Percentiles rank a stretch among this genome's conserved stretches.
Conservation (phyloP, 2,329 filamentous ascomycete species). For the Ampelomyces quisqualis region DNA sequence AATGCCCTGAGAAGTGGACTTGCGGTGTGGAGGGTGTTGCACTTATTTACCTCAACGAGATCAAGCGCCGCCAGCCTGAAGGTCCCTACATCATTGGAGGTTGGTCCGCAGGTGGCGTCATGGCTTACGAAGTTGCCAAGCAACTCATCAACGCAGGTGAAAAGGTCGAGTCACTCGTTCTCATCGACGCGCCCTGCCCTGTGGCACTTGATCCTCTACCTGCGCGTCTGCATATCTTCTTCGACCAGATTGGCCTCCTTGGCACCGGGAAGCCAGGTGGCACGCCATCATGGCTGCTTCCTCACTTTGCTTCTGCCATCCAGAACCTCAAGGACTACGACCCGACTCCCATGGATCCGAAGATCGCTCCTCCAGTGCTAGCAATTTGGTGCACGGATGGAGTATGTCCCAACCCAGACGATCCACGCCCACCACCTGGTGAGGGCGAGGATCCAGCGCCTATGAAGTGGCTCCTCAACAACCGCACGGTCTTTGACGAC, state of each 20-base stretch:
- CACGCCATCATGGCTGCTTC: conserved; percentile 71
- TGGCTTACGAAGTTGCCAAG: conserved; percentile 54
- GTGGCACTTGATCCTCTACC: conserved; percentile 54
- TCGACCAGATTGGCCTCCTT: conserved; percentile 69
- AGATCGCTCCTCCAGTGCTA: conserved; percentile 61
- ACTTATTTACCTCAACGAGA: conserved; percentile 66
- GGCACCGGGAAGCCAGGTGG: conserved; percentile 61
- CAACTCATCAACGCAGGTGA: conserved; percentile 53
- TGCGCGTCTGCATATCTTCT: conserved; percentile 66
- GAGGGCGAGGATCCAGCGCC: conserved; percentile 55
- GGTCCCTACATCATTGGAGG: conserved; percentile 60
- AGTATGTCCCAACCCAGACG: conserved; percentile 66
- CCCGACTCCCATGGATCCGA: conserved; percentile 61
- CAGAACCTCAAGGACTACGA: conserved; percentile 69
- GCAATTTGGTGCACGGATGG: conserved; percentile 73
- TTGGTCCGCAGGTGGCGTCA: conserved; percentile 58
- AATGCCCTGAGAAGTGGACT: conserved; percentile 64
- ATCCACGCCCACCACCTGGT: conserved; percentile 66
- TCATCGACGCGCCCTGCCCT: conserved; percentile 57
- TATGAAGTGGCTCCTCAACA: conserved; percentile 69
- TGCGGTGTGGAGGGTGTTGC: conserved; percentile 67
- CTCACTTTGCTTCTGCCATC: conserved; percentile 70
- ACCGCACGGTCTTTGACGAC: conserved; percentile 68
- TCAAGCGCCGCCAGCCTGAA: conserved; percentile 67
- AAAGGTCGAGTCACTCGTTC: conserved; percentile 52